phyloP scores from a whole-genome alignment of 2,329 filamentous ascomycete genomes.

The Aspergillus udagawae region DNA sequence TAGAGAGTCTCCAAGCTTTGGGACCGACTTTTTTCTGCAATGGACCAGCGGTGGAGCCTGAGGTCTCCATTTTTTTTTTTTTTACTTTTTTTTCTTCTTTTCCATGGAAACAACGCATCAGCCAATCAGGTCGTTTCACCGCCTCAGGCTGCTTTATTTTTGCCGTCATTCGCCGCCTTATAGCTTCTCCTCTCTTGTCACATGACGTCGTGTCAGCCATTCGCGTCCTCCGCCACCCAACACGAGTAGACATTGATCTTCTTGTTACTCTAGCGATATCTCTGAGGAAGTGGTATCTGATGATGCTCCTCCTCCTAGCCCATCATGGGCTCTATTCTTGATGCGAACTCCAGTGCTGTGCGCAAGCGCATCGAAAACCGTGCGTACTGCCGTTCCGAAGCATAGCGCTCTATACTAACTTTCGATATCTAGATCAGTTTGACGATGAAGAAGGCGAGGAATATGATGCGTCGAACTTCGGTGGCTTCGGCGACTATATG shows the following conservation, averaged over 20 bases:
- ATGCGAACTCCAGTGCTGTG: constrained; percentile 56
- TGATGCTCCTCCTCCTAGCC: constrained; percentile 20
- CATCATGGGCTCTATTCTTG: constrained; percentile 60
- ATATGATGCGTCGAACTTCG: constrained; percentile 81
- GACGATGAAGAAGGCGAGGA: constrained; percentile 82
- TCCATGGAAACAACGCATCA: background rate
- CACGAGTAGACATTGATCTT: background rate
- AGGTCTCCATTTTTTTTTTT: constrained; percentile 7
- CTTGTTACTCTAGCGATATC: background rate
- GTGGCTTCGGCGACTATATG: constrained; percentile 88
- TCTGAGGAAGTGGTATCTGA: constrained; percentile 2
- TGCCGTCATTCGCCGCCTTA: constrained; percentile 1
- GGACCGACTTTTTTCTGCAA: constrained; percentile 14
- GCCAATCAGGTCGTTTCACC: constrained; percentile 3
- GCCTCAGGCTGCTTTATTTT: background rate
- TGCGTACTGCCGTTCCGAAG: constrained; percentile 22
- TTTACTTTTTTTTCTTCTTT: background rate
- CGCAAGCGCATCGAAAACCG: constrained; percentile 61
- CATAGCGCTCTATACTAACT: constrained; percentile 7
- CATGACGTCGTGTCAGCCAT: constrained; percentile 9
- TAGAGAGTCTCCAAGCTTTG: constrained; percentile 7
- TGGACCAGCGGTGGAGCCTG: constrained; percentile 11
- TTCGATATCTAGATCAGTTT: constrained; percentile 58
- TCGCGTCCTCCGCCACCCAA: constrained; percentile 1
- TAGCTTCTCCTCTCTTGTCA: constrained; percentile 3